Evolutionary conservation across 163 green algal genomes (phyloP).

Genomic region (Chlamydomonas reinhardtii): DNA sequence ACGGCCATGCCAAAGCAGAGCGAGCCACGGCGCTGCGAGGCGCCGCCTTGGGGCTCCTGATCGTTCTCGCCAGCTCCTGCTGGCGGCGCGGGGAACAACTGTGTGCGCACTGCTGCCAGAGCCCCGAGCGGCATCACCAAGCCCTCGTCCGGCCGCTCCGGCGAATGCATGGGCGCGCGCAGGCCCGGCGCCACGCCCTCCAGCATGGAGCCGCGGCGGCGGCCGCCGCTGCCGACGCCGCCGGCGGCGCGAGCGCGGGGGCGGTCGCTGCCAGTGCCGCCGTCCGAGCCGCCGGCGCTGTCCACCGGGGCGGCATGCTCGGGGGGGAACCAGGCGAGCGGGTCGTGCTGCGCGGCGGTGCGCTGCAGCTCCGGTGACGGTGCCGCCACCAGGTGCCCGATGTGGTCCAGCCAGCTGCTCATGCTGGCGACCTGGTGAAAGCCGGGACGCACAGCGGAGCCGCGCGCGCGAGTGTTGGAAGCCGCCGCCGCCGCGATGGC

Average conservation of each 20-base stretch:
- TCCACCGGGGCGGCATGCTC: not conserved
- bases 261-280: not conserved
- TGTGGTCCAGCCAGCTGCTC: conserved; percentile 35
- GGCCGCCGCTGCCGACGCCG: not conserved
- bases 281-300: not conserved
- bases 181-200: conserved; percentile 13
- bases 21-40: too few relatives aligned
- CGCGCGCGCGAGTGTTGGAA: not conserved
- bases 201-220: not conserved
- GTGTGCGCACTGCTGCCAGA: not conserved
- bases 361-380: conserved; percentile 20
- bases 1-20: not conserved
- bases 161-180: conserved; percentile 37
- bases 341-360: conserved; percentile 24
- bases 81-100: conserved; percentile 12
- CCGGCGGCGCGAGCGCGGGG: not conserved
- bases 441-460: not conserved
- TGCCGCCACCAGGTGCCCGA: not conserved
- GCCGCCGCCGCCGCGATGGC: not conserved
- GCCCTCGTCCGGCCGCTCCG: not conserved
- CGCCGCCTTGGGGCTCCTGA: too few relatives aligned
- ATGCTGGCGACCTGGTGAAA: conserved; percentile 32
- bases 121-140: not conserved
- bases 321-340: conserved; percentile 9
- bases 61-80: too few relatives aligned